Evolutionary conservation across 2,329 filamentous ascomycete genomes (phyloP), one percentile per base, ranked within the genome.

Genomic region (Fusarium lyarnte): DNA sequence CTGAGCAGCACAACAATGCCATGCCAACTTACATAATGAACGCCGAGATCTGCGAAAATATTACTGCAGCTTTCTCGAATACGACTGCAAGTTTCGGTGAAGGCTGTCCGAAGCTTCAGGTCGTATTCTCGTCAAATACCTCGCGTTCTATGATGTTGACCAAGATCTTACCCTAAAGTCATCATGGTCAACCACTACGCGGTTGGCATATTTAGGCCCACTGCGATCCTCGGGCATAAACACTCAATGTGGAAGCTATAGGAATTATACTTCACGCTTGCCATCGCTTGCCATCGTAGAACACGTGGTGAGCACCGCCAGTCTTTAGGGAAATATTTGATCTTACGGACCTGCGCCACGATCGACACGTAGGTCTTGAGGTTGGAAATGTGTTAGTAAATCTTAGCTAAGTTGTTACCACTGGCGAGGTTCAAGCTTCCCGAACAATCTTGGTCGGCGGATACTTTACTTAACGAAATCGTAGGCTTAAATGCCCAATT

Each of bases 261-360:
- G 29, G 17, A 33, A 46, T 60, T 66, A 61, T 41, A 33, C 64
- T 66, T 66, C 35, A 16, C 45, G 47, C 64, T 61, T 66, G 39
- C 25, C 35, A 31, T 45, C 23, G 19, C 35, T 66, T 66, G 43
- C 29, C 31, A 27, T 39, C 17, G 36, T 25, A 49, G 29, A 60
- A 42, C 31, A 21, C 21, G 21, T 35, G 45, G 21, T 42, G 45
- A 58, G 23, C 31, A 17, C 27, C 14, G 21, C 25, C 9, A 25
- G 16, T 29, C 29, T 49, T 17, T 47, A 14, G n/a, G 21, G 16
- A 33, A 49, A 33, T 23, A 49, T 33, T 49, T 23, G 21, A 33
- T 49, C 21, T 33, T 23, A 36, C n/a, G 21, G 17, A 19, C 35
- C 27, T 59, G 52, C 62, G 62, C 62, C 62, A 66, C 52, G 33